phyloP scores from a whole-genome alignment of 331 rosid genomes.

The Acacia pycnantha region DNA sequence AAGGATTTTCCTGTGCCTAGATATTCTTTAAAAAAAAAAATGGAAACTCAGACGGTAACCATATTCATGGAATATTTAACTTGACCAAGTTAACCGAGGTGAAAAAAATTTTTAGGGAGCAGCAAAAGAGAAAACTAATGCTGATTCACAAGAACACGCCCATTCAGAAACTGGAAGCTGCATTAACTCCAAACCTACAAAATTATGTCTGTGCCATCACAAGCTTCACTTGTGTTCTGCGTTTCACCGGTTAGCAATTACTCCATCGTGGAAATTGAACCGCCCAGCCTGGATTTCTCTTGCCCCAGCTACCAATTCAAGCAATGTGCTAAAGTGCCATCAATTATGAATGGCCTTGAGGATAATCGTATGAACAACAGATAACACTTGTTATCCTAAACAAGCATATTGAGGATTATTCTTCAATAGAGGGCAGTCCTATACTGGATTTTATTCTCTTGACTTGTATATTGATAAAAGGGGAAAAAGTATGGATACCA shows the following conservation, averaged over 20 bases:
- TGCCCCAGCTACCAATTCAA: neutral
- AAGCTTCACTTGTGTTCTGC: neutral
- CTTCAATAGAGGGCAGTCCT: neutral
- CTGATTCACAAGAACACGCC: neutral
- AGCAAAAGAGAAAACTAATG: neutral
- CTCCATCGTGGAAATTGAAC: neutral
- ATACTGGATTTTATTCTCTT: slow-evolving; percentile 50
- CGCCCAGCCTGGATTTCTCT: neutral
- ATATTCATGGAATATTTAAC: neutral
- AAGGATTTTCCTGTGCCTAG: neutral
- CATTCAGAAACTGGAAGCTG: neutral
- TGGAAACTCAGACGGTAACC: neutral
- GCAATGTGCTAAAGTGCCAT: neutral
- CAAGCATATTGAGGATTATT: neutral
- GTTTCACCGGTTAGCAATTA: neutral
- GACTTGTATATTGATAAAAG: neutral
- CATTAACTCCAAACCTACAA: neutral
- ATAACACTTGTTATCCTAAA: neutral
- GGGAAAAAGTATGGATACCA: too few relatives aligned
- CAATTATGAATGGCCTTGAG: neutral
- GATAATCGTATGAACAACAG: neutral
- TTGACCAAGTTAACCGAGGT: neutral
- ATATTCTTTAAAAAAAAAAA: neutral
- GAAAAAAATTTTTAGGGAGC: neutral
- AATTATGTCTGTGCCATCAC: neutral